Base-by-base conservation (phyloP, 805 yeast genomes). In the Diddensiella transvaalensis region DNA sequence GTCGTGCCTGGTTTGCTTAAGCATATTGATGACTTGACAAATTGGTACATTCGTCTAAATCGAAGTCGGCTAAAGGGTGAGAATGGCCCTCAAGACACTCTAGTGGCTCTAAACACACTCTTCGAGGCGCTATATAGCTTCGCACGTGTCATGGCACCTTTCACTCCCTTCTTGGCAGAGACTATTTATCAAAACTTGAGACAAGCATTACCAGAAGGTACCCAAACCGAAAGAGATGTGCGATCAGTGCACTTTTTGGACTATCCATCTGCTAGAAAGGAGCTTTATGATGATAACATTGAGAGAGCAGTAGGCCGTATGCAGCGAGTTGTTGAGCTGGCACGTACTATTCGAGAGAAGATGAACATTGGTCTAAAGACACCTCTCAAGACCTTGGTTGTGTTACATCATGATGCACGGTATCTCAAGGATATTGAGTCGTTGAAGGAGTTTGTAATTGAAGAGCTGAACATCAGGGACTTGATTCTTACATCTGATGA, bases 41-140 rank as follows among this genome's bases (percentile, higher is more conserved):
- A 93, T 75, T 93, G 98, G 98, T 93, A 93, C 75, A 93, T 93
- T 67, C 85, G 99, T 70, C 87, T 93, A 71, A 93, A 93, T 76
- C 90, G 99, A 75, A 82, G 88, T 74, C 91, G 99, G 77, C 80
- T 93, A 64, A 93, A 93, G 83, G 98, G 98, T 66, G 93, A 85
- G 64, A 83, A 78, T 52, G 96, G 96, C 52, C 70, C 79, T 44
- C 84, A 81, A 48, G 99, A 93, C 65, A 85, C 96, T 60, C 68
- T 81, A 59, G 79, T 78, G 61, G 96, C 96, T 42, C 78, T 93
- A 62, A 93, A 93, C 72, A 86, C 97, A 21, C 75, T 93, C 68
- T 82, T 90, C 49, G 96, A 89, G 67, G 96, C 93, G 29, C 75
- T 90, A 60, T 85, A 86, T 68, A 87, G 88, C 40, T 81, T 93